Conservation (phyloP, 2,329 filamentous ascomycete species). For the Chaetomiaceae sp. region DNA sequence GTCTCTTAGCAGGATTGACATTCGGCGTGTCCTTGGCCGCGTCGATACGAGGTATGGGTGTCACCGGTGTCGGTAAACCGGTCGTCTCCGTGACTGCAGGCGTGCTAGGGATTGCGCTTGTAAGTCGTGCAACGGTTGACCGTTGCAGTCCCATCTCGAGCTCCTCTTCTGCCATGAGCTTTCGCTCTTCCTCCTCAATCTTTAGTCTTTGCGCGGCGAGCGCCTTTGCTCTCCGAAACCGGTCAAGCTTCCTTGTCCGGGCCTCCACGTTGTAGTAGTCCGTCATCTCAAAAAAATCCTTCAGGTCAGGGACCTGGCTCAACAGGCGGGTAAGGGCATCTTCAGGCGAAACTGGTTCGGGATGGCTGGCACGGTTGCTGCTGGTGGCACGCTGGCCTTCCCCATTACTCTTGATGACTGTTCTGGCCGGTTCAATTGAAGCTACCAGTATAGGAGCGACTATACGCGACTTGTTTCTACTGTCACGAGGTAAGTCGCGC, state of each 20-base stretch:
- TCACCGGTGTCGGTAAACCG: constrained; percentile 4
- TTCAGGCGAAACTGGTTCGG: neutral
- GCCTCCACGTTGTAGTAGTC: constrained; percentile 22
- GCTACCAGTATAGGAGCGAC: neutral
- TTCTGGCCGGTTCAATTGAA: neutral
- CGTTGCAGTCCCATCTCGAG: constrained; percentile 20
- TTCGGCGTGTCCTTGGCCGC: neutral
- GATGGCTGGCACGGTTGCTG: neutral
- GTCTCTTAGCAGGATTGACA: constrained; percentile 10
- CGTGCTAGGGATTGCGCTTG: neutral
- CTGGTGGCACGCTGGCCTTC: neutral
- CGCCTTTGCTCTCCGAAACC: constrained; percentile 20
- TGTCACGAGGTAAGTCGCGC: neutral
- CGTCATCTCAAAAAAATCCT: constrained; percentile 27
- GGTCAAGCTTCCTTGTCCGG: constrained; percentile 24
- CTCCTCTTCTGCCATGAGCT: constrained; percentile 26
- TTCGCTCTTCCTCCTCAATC: constrained; percentile 26
- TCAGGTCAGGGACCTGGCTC: constrained; percentile 21
- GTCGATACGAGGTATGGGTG: neutral
- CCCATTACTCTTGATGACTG: neutral
- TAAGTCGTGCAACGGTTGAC: constrained; percentile 1
- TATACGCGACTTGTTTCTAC: neutral
- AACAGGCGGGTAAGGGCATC: constrained; percentile 18
- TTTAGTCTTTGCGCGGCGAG: constrained; percentile 23
- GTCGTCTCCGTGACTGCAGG: neutral